Percentiles rank a stretch among this genome's conserved stretches.
Conservation (phyloP, 257 asterid genomes). For the Solanum medicagineum region DNA sequence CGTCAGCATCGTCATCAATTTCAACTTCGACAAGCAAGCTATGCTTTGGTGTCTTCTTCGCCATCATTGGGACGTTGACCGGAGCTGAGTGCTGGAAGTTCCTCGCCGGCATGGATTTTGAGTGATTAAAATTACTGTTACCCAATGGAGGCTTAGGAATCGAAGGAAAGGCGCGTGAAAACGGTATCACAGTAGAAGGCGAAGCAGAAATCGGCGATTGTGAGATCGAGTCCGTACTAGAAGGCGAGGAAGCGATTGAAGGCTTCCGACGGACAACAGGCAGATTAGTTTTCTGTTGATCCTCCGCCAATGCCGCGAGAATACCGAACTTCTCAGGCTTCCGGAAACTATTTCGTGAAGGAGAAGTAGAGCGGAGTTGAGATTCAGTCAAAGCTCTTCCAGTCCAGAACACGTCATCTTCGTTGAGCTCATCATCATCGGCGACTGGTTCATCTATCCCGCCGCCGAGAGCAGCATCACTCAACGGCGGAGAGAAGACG, state of each 20-base stretch:
- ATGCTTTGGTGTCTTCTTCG: conserved; percentile 27
- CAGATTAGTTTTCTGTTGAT: conserved; percentile 13
- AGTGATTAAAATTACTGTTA: conserved; percentile 5
- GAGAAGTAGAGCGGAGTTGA: conserved; percentile 15
- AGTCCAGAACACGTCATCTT: conserved; percentile 64
- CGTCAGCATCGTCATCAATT: conserved; percentile 33
- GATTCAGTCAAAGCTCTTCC: conserved; percentile 10
- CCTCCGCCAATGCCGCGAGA: conserved; percentile 59
- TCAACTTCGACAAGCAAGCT: conserved; percentile 19
- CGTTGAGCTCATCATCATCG: conserved; percentile 53
- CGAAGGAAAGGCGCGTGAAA: conserved; percentile 33
- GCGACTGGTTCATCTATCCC: conserved; percentile 1
- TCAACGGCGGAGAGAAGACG: conserved; percentile 54
- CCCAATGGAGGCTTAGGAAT: conserved; percentile 51
- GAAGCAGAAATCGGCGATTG: conserved; percentile 1
- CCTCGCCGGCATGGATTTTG: conserved; percentile 48
- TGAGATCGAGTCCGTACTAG: background rate
- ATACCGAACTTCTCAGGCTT: conserved; percentile 46
- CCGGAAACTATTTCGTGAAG: conserved; percentile 5
- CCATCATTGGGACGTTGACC: conserved; percentile 54
- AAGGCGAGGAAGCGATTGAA: conserved; percentile 5
- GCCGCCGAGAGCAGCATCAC: background rate
- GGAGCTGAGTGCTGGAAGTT: conserved; percentile 68
- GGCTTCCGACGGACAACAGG: conserved; percentile 31
- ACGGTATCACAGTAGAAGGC: conserved; percentile 11